phyloP scores from a whole-genome alignment of 208 protist species.

The Acanthamoeba divionensis region DNA sequence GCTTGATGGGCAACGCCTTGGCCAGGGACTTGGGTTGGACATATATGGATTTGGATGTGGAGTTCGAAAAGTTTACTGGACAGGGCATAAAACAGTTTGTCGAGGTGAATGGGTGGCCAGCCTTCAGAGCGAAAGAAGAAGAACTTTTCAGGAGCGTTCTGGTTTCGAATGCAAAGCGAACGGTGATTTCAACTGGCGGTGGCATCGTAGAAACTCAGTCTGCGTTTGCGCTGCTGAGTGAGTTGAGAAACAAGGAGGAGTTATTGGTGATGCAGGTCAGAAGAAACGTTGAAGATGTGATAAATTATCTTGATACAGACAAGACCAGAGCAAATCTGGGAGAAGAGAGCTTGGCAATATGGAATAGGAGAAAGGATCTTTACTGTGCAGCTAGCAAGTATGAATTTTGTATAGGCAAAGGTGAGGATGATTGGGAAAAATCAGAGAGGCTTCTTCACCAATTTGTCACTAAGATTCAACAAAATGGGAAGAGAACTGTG shows the following conservation, averaged over 20 bases:
- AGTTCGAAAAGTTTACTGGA: conserved; percentile 55
- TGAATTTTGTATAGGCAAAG: conserved; percentile 54
- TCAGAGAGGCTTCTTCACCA: not conserved
- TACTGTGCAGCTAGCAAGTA: not conserved
- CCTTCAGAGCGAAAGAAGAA: conserved; percentile 71
- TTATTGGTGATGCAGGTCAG: conserved; percentile 27
- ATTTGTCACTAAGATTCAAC: not conserved
- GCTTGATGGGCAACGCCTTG: conserved; percentile 63
- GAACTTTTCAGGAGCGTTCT: conserved; percentile 58
- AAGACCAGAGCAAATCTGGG: not conserved
- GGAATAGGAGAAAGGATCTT: not conserved
- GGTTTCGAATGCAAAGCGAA: not conserved
- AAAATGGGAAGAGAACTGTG: not conserved
- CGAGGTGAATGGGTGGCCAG: conserved; percentile 62
- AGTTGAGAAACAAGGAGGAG: not conserved
- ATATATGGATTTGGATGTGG: conserved; percentile 77
- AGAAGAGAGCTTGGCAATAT: conserved; percentile 18
- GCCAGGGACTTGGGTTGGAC: conserved; percentile 56
- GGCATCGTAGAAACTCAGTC: conserved; percentile 75
- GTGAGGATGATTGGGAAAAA: conserved; percentile 1
- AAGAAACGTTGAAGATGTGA: conserved; percentile 39
- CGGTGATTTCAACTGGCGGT: conserved; percentile 74
- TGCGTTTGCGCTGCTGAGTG: conserved; percentile 27
- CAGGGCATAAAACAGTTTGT: conserved; percentile 61
- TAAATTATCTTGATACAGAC: conserved; percentile 41